These are phyloP conservation scores for Hygrophorus pudorinus DNA, from an alignment of 768 basidiomycete species.

Conservation along the genomic window DNA sequence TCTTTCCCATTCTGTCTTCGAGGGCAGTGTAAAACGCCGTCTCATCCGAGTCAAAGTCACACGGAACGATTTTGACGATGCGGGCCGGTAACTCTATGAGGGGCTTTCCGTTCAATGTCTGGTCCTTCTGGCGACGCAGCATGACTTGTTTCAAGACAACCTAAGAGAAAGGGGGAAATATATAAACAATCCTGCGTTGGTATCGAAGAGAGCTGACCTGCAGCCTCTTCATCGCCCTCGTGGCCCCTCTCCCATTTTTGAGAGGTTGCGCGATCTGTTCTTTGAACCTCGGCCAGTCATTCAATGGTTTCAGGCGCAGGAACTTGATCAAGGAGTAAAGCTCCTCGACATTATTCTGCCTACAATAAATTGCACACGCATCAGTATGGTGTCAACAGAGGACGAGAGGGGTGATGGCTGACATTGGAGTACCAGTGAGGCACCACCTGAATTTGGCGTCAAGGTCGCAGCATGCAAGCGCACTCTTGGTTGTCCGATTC, in stretches of 20 bases:
- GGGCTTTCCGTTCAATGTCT: slow-evolving; percentile 65
- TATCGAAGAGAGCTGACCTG: slow-evolving; percentile 37
- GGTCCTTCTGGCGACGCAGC: slow-evolving; percentile 79
- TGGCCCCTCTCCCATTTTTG: slow-evolving; percentile 49
- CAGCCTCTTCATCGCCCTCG: slow-evolving; percentile 71
- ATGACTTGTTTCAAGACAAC: slow-evolving; percentile 79
- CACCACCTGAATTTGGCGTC: slow-evolving; percentile 79
- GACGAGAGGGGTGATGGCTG: slow-evolving; percentile 16
- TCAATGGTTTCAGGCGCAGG: slow-evolving; percentile 71
- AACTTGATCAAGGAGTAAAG: slow-evolving; percentile 87
- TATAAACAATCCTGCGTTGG: background rate
- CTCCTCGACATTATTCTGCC: slow-evolving; percentile 88
- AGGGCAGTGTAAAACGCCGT: slow-evolving; percentile 68
- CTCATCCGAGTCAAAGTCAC: slow-evolving; percentile 71
- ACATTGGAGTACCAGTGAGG: slow-evolving; percentile 79
- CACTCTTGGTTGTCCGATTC: slow-evolving; percentile 68
- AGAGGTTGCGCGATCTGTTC: slow-evolving; percentile 71
- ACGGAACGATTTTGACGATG: slow-evolving; percentile 59
- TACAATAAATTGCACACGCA: slow-evolving; percentile 13
- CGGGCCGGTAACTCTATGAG: slow-evolving; percentile 76
- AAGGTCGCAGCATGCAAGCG: slow-evolving; percentile 72
- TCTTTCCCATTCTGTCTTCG: slow-evolving; percentile 54
- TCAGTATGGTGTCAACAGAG: background rate
- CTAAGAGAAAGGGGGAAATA: slow-evolving; percentile 24
- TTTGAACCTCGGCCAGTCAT: slow-evolving; percentile 74